Percentiles rank a stretch among this genome's conserved stretches.
phyloP scores from a whole-genome alignment of 129 eudicot species.

The Mikania micrantha region DNA sequence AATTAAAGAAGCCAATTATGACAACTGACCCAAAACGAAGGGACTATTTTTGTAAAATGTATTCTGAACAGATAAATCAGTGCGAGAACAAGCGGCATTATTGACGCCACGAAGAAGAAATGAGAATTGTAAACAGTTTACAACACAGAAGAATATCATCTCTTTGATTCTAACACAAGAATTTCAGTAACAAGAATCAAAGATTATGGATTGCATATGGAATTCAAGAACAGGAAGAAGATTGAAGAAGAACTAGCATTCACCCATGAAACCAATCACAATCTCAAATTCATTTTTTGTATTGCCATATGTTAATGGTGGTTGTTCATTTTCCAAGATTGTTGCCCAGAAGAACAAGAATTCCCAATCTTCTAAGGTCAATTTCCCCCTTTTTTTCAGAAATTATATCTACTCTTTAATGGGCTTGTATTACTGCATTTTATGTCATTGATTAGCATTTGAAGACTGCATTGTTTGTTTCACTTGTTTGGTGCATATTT shows the following conservation, averaged over 20 bases:
- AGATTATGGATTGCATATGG: conserved; percentile 28
- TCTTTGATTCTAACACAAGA: neutral
- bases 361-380: conserved; percentile 42
- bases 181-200: neutral
- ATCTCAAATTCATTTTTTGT: conserved; percentile 20
- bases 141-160: neutral
- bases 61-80: neutral
- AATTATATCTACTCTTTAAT: neutral
- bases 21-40: neutral
- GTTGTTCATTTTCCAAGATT: conserved; percentile 38
- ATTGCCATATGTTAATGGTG: conserved; percentile 1
- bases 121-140: neutral
- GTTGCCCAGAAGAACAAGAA: conserved; percentile 65
- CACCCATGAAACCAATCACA: conserved; percentile 50
- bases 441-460: neutral
- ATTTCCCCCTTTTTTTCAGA: neutral
- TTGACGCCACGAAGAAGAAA: conserved; percentile 23
- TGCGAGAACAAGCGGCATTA: conserved; percentile 9
- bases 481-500: neutral
- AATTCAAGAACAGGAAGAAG: conserved; percentile 23
- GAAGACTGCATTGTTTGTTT: neutral
- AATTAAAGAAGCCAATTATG: neutral
- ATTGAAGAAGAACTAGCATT: conserved; percentile 12
- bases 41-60: neutral
- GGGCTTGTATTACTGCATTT: neutral